Evolutionary conservation across 257 asterid species (phyloP).

Genomic region (Scutellaria galericulata): DNA sequence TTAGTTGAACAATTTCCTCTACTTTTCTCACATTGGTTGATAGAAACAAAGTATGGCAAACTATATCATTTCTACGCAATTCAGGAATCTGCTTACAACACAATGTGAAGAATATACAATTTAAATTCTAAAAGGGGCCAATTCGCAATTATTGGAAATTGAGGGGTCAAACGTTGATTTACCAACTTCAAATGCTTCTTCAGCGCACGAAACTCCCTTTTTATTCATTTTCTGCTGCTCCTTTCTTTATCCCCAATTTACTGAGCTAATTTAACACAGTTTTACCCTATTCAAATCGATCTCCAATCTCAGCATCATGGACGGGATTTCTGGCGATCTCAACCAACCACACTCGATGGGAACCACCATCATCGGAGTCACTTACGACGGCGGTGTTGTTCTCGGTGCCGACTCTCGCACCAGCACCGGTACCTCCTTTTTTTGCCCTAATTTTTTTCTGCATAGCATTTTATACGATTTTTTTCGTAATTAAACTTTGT

Average conservation of each 20-base stretch:
- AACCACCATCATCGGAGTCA: no score
- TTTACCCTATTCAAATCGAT: no score
- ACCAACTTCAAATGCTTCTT: constrained; percentile 26
- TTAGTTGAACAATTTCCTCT: constrained; percentile 65
- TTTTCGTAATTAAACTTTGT: no score
- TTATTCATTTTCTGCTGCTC: neutral
- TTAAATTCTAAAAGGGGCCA: neutral
- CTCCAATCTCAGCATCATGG: no score
- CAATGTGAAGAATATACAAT: constrained; percentile 14
- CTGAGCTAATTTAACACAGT: no score
- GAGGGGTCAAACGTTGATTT: constrained; percentile 1
- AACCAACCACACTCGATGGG: no score
- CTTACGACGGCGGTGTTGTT: no score
- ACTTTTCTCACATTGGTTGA: constrained; percentile 48
- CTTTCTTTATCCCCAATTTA: neutral
- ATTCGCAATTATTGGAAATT: neutral
- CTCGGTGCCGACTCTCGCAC: no score
- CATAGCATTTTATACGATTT: no score
- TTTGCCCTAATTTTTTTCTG: no score
- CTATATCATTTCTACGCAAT: constrained; percentile 60
- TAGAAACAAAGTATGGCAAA: constrained; percentile 62
- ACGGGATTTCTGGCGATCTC: no score
- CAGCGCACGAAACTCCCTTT: constrained; percentile 35
- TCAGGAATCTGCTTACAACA: constrained; percentile 47
- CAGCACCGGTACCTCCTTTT: no score